Percentiles rank a stretch among this genome's conserved stretches.
Evolutionary conservation across 768 basidiomycete species (phyloP).

Genomic region (Crepidotus variabilis): DNA sequence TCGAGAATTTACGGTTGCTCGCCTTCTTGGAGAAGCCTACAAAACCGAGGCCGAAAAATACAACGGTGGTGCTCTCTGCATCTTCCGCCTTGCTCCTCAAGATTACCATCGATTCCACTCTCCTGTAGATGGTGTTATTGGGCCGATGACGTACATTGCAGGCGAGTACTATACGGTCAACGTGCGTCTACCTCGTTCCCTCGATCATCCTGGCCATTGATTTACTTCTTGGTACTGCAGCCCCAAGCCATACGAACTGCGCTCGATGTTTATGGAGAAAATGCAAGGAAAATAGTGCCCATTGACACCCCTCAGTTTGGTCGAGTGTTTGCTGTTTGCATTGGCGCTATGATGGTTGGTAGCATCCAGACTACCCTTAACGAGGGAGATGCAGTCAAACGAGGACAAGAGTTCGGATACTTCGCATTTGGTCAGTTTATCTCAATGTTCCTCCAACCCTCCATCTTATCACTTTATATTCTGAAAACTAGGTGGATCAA

Average conservation of each 20-base stretch:
- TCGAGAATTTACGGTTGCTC: conserved; percentile 80
- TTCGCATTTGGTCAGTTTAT: conserved; percentile 83
- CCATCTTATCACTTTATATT: not conserved
- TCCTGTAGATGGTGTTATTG: conserved; percentile 82
- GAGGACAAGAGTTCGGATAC: conserved; percentile 90
- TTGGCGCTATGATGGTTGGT: conserved; percentile 96
- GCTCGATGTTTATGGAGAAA: conserved; percentile 93
- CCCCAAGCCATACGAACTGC: conserved; percentile 92
- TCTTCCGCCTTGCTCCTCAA: conserved; percentile 90
- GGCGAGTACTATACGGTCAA: conserved; percentile 98
- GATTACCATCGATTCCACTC: conserved; percentile 95
- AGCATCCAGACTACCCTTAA: conserved; percentile 85
- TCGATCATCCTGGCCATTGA: conserved; percentile 2
- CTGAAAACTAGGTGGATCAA: conserved; percentile 67
- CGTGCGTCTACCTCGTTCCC: conserved; percentile 40
- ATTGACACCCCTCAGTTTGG: conserved; percentile 91
- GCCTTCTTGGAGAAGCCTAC: conserved; percentile 79
- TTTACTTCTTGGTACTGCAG: conserved; percentile 28
- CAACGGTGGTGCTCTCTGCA: conserved; percentile 77
- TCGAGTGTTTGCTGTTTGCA: conserved; percentile 85
- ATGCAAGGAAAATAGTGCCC: conserved; percentile 87
- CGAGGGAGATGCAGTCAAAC: conserved; percentile 75
- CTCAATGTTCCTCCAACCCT: not conserved
- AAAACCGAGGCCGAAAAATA: conserved; percentile 67
- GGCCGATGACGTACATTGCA: conserved; percentile 74